Base-by-base conservation (phyloP, 2,329 filamentous ascomycete genomes). In the Xylaria multiplex region DNA sequence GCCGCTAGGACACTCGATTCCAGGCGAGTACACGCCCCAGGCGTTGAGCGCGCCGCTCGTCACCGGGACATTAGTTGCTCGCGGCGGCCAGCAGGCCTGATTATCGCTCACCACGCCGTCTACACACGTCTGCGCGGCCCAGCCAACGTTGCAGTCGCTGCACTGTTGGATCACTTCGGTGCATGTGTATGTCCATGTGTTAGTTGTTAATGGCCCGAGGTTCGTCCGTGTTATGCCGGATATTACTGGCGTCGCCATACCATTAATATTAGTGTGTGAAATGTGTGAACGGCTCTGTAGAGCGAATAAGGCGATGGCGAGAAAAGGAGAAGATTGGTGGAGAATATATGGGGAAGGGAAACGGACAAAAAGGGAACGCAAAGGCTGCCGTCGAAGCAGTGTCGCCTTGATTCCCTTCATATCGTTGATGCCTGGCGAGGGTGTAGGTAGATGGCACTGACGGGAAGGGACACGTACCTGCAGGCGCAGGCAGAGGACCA, bases 161-260 rank as follows among this genome's bases (percentile, higher is more conserved):
- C 68, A 65, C 16, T 2, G 2, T 27, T 65, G 27, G 5, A 27
- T 27, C 27, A 27, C 27, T 27, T 27, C 27, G 27, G 27, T 27
- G 5, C 68, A 70, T 30, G 59, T 49, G 43, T 54, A 67, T 37
- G 66, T 62, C 56, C 60, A 70, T 7, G 75, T 74, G 16, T 54
- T 79, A 3, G 78, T 72, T 48, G 73, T 73, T 4, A 64, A 78
- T 16, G 79, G 80, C 7, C 78, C 79, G 3, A 68, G 78, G 8
- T 57, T 79, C 6, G 77, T 78, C 9, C 77, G 78, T 16, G 16
- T 58, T 16, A 35, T 56, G 42, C 54, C 55, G 3, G 30, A 43
- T 61, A 63, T 62, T 19, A 48, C 32, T 16, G 53, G 48, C 2
- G 57, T 49, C 27, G 65, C 49, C 61, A 67, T 67, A 0, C 7